These are phyloP conservation scores for Artemisia tridentata DNA, from an alignment of 129 eudicot species.

Conservation along the genomic window DNA sequence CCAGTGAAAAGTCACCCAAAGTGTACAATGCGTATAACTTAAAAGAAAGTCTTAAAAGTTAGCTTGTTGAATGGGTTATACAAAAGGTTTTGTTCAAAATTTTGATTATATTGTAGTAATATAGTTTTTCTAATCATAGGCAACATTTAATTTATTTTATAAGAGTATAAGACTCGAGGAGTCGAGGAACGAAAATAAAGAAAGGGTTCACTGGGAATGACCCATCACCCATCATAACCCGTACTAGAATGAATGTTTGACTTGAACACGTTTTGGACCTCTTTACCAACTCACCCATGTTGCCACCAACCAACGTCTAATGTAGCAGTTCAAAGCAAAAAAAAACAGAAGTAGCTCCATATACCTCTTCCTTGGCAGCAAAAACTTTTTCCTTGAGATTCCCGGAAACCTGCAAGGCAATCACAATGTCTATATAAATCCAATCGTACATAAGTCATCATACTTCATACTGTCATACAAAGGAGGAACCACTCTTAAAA, in stretches of 20 bases:
- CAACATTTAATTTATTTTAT: neutral
- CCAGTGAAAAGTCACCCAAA: neutral
- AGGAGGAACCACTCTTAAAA: no score
- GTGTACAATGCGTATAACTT: neutral
- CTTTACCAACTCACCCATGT: neutral
- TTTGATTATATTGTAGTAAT: neutral
- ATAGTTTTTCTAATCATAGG: neutral
- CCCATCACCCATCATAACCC: neutral
- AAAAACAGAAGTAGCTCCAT: constrained; percentile 7
- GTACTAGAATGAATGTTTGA: neutral
- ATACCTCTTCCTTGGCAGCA: constrained; percentile 85
- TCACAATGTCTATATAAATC: constrained; percentile 2
- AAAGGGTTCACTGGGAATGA: neutral
- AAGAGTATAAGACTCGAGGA: neutral
- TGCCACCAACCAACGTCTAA: neutral
- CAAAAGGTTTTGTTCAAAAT: neutral
- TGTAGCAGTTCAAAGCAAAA: neutral
- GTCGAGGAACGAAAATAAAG: neutral
- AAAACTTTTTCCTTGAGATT: constrained; percentile 76
- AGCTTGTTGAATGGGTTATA: neutral
- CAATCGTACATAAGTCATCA: no score
- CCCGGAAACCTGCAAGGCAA: constrained; percentile 53
- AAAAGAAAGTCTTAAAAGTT: no score
- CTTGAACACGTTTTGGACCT: neutral
- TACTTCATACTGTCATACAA: no score